phyloP scores from a whole-genome alignment of 2,329 filamentous ascomycete species.

The Colletotrichum sansevieriae region DNA sequence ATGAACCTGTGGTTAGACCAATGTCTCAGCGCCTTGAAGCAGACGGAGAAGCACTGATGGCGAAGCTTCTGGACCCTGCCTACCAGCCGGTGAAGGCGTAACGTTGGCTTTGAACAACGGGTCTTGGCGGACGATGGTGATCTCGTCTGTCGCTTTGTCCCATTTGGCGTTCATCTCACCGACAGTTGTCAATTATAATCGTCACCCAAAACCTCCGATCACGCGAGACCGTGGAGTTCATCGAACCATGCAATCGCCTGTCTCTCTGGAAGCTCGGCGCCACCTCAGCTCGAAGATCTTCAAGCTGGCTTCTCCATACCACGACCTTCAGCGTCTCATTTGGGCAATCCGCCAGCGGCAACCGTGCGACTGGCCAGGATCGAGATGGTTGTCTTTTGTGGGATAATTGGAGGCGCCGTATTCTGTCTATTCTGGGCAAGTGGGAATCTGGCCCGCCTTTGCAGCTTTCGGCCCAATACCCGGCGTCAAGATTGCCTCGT shows the following conservation, averaged over 20 bases:
- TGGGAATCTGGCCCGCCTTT: conserved; percentile 16
- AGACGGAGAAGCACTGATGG: conserved; percentile 8
- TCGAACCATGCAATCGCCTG: conserved; percentile 25
- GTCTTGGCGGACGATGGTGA: conserved; percentile 7
- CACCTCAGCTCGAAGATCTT: conserved; percentile 28
- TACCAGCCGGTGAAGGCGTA: neutral
- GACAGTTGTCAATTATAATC: conserved; percentile 17
- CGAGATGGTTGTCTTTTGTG: conserved; percentile 6
- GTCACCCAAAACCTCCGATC: conserved; percentile 10
- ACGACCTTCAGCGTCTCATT: conserved; percentile 20
- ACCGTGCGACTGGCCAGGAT: conserved; percentile 9
- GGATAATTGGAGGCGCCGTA: conserved; percentile 5
- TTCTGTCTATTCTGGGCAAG: conserved; percentile 18
- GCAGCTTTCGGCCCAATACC: conserved; percentile 8
- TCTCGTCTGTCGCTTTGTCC: conserved; percentile 10
- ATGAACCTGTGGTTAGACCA: conserved; percentile 15
- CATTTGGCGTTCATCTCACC: conserved; percentile 7
- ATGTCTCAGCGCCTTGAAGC: conserved; percentile 3
- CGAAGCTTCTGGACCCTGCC: conserved; percentile 5
- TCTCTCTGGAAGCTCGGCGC: conserved; percentile 12
- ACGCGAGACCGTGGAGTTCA: conserved; percentile 7
- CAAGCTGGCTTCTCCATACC: conserved; percentile 14
- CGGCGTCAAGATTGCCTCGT: neutral
- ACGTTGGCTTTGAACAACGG: neutral
- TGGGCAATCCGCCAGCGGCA: conserved; percentile 19